These are phyloP conservation scores for Onygenales sp. DNA, from an alignment of 2,329 filamentous ascomycete species.

Conservation along the genomic window DNA sequence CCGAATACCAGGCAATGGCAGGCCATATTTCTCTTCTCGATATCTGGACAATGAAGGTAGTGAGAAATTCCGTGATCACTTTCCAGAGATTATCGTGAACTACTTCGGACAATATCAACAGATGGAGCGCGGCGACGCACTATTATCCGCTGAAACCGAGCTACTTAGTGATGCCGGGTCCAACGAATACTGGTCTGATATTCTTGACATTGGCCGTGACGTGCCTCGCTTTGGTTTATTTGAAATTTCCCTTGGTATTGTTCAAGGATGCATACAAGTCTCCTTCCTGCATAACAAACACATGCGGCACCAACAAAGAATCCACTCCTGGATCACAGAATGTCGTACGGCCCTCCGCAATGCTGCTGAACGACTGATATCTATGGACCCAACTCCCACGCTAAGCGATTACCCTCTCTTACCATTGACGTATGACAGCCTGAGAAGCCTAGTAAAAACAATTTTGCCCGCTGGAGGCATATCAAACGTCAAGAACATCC, in stretches of 20 bases:
- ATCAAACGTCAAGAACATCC: conserved; percentile 16
- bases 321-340: conserved; percentile 35
- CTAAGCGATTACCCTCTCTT: conserved; percentile 37
- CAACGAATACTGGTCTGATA: conserved; percentile 24
- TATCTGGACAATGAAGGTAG: conserved; percentile 22
- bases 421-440: conserved; percentile 29
- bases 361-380: conserved; percentile 16
- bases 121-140: conserved; percentile 33
- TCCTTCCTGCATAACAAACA: conserved; percentile 42
- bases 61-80: conserved; percentile 24
- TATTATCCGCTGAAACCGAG: conserved; percentile 35
- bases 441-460: conserved; percentile 26
- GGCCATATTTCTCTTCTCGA: conserved; percentile 27
- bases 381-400: conserved; percentile 23
- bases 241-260: conserved; percentile 43
- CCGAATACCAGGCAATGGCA: conserved; percentile 27
- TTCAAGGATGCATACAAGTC: conserved; percentile 37
- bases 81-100: conserved; percentile 35
- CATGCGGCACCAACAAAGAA: conserved; percentile 37
- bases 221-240: conserved; percentile 42
- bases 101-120: conserved; percentile 33
- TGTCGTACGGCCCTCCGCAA: conserved; percentile 26
- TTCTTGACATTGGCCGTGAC: conserved; percentile 35
- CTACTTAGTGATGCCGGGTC: conserved; percentile 32
- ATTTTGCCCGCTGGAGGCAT: conserved; percentile 29